Evolutionary conservation across 768 basidiomycete genomes (phyloP), one percentile per base, ranked within the genome.

Genomic region (Suillus americanus): DNA sequence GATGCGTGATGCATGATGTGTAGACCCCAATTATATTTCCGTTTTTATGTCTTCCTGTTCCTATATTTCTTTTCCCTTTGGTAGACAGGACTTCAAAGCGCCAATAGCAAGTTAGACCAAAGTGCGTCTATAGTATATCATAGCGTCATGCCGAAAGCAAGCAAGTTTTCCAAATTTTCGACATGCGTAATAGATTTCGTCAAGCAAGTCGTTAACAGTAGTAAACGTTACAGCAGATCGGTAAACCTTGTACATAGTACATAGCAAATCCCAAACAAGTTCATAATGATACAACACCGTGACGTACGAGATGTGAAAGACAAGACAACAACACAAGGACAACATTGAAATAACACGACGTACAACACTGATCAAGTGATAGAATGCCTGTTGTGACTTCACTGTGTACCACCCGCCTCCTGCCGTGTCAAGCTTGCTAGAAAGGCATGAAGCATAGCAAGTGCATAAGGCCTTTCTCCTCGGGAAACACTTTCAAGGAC

Each of bases 1-100:
- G 86, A 88, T 38, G 85, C n/a, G 1, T n/a, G 12, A 13, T 46
- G n/a, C 45, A 10, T 46, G n/a, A 20, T 33, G n/a, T 55, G 18
- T 20, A 20, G 10, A 35, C 28, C 35, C 8, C n/a, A 9, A 30
- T 33, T 16, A 12, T 13, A 30, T 41, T n/a, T 35, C 20, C 4
- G 5, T 46, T 23, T 23, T n/a, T 13, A 46, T 10, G 20, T n/a
- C 43, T 45, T n/a, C 20, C 43, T 45, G 4, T 45, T 45, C 8
- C 43, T 18, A n/a, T 45, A 7, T 45, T 45, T n/a, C 20, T n/a
- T 30, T 10, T 9, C 43, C 20, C 18, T 43, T 41, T 41, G 43
- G 20, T 10, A 43, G 43, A 20, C 41, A 41, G 41, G 14, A 7
- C 41, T 41, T 41, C 41, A 16, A 33, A 30, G 28, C 28, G 28